These are phyloP conservation scores for Erythrobasidium yunnanense DNA, from an alignment of 768 basidiomycete species.

Conservation along the genomic window DNA sequence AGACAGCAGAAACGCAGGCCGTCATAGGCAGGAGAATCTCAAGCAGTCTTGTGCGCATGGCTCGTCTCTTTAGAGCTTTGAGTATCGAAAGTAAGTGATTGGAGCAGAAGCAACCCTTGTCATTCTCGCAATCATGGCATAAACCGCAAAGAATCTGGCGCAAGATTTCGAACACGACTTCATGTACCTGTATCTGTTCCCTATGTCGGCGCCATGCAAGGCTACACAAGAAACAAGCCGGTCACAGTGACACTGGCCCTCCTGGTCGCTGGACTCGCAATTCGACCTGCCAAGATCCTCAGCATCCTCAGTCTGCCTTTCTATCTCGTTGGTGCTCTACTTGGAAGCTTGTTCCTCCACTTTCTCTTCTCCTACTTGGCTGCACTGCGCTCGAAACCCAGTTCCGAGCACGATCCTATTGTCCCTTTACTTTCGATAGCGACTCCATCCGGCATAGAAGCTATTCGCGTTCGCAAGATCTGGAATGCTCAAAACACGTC, in stretches of 20 bases:
- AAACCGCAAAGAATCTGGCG: not conserved
- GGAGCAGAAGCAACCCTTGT: not conserved
- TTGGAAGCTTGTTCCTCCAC: slow-evolving; percentile 3
- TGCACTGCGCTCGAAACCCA: not conserved
- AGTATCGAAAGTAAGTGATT: not conserved
- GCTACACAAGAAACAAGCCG: not conserved
- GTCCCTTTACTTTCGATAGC: slow-evolving; percentile 18
- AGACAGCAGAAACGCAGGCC: not conserved
- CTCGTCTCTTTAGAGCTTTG: not conserved
- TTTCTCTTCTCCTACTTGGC: slow-evolving; percentile 3
- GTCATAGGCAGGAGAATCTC: not conserved
- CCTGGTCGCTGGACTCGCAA: not conserved
- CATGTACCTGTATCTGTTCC: too few species aligned
- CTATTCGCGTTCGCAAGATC: not conserved
- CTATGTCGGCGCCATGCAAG: slow-evolving; percentile 2
- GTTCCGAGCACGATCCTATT: not conserved
- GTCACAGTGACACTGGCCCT: not conserved
- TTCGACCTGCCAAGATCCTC: not conserved
- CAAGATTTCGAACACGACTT: too few species aligned
- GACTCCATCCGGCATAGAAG: slow-evolving; percentile 15
- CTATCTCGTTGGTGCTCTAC: not conserved
- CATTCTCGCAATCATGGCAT: not conserved
- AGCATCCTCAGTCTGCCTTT: not conserved
- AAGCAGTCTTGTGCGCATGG: not conserved
- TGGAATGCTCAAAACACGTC: not conserved